Percentiles rank a stretch among this genome's conserved stretches.
phyloP scores from a whole-genome alignment of 2,329 filamentous ascomycete species.

The Colletotrichum salicis region DNA sequence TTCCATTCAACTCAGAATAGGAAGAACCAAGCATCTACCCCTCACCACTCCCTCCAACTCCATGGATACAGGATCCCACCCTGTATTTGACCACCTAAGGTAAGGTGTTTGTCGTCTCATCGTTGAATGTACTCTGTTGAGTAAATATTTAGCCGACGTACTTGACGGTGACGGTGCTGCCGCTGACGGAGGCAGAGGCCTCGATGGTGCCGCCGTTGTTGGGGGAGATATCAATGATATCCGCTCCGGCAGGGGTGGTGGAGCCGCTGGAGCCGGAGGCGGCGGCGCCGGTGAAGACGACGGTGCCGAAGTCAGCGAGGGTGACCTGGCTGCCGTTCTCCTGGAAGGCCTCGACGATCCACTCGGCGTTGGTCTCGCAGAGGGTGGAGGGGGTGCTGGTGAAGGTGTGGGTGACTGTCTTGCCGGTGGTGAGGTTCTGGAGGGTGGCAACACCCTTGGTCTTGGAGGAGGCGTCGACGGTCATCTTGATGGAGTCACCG shows the following conservation, averaged over 20 bases:
- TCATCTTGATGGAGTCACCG: conserved; percentile 44
- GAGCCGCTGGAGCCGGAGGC: conserved; percentile 40
- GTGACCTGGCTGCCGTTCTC: conserved; percentile 39
- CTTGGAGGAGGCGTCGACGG: conserved; percentile 41
- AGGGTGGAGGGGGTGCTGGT: conserved; percentile 54
- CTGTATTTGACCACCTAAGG: neutral
- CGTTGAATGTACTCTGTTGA: neutral
- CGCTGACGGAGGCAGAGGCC: conserved; percentile 27
- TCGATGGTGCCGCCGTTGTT: conserved; percentile 20
- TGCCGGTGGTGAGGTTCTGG: conserved; percentile 62
- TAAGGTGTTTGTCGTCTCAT: neutral
- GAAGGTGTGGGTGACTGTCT: conserved; percentile 63
- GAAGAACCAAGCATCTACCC: neutral
- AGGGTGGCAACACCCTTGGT: conserved; percentile 42
- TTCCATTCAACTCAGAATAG: neutral
- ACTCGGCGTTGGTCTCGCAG: conserved; percentile 68
- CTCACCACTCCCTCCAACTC: neutral
- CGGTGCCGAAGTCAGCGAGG: conserved; percentile 45
- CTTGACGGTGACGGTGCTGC: conserved; percentile 27
- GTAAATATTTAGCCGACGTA: conserved; percentile 13
- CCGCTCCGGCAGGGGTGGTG: conserved; percentile 30
- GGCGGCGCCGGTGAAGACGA: conserved; percentile 41
- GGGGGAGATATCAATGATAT: conserved; percentile 37
- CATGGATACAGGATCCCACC: neutral
- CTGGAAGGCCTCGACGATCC: conserved; percentile 67